Evolutionary conservation across 176 grass and related monocot genomes (phyloP).

Genomic region (Zea luxurians): DNA sequence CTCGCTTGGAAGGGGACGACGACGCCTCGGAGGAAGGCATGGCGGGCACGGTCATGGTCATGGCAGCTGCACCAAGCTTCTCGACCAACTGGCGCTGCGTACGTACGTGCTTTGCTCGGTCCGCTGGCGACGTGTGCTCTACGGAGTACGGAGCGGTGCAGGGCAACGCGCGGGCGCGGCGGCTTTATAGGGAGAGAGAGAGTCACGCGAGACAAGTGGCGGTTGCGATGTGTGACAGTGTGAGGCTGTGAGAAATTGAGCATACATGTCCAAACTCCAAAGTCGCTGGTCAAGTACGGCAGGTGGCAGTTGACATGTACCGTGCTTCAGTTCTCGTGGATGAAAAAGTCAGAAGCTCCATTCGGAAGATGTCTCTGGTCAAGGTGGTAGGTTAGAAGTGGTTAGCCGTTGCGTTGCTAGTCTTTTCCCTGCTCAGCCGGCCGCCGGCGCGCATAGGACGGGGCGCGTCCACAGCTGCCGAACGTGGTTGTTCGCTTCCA

Average conservation of each 20-base stretch:
- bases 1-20: slow-evolving; percentile 42
- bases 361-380: background rate
- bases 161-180: background rate
- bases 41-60: slow-evolving; percentile 15
- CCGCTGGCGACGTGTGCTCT: background rate
- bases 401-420: background rate
- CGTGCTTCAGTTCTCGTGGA: background rate
- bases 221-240: background rate
- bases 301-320: slow-evolving; percentile 17
- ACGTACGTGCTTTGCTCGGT: too few species aligned
- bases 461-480: too few species aligned
- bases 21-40: slow-evolving; percentile 24
- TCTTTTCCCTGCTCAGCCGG: background rate
- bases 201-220: background rate
- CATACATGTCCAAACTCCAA: background rate
- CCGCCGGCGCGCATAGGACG: too few species aligned
- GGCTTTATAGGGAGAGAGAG: slow-evolving; percentile 30
- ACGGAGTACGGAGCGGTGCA: too few species aligned
- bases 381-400: slow-evolving; percentile 23
- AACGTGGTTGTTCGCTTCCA: too few species aligned
- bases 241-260: too few species aligned
- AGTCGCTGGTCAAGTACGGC: slow-evolving; percentile 44
- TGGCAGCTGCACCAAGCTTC: background rate
- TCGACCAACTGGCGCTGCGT: background rate
- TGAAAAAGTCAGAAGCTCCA: slow-evolving; percentile 29